These are phyloP conservation scores for Hypoxylon sp. DNA, from an alignment of 2,329 filamentous ascomycete species.

Conservation along the genomic window DNA sequence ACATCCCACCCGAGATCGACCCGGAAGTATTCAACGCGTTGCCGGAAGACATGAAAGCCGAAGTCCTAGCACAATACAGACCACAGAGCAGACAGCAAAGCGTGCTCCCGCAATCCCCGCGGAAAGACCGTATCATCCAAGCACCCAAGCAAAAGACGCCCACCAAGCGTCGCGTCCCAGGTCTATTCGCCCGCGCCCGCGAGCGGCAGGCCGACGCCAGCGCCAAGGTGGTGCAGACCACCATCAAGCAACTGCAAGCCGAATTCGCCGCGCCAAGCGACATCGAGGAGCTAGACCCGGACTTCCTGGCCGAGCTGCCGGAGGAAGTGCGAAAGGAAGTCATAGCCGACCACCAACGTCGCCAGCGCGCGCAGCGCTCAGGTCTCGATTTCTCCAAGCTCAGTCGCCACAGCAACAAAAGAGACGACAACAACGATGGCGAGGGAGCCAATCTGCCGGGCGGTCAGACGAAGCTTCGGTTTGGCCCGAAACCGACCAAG, in stretches of 20 bases:
- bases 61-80: conserved; percentile 79
- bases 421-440: conserved; percentile 28
- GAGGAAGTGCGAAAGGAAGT: conserved; percentile 82
- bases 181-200: conserved; percentile 54
- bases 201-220: conserved; percentile 63
- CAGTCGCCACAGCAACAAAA: conserved; percentile 34
- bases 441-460: conserved; percentile 37
- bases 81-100: conserved; percentile 49
- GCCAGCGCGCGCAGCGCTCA: conserved; percentile 65
- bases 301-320: conserved; percentile 84
- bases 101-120: conserved; percentile 60
- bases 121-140: conserved; percentile 63
- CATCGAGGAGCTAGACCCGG: conserved; percentile 66
- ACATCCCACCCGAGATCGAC: conserved; percentile 80
- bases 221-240: conserved; percentile 75
- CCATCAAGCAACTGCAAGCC: conserved; percentile 46
- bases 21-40: conserved; percentile 83
- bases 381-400: conserved; percentile 55
- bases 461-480: conserved; percentile 56
- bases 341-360: conserved; percentile 74
- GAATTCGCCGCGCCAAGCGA: conserved; percentile 46
- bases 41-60: conserved; percentile 84
- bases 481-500: conserved; percentile 57
- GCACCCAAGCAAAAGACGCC: conserved; percentile 65
- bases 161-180: conserved; percentile 68